Evolutionary conservation across 768 basidiomycete genomes (phyloP).

Genomic region (Mycena alexandri): DNA sequence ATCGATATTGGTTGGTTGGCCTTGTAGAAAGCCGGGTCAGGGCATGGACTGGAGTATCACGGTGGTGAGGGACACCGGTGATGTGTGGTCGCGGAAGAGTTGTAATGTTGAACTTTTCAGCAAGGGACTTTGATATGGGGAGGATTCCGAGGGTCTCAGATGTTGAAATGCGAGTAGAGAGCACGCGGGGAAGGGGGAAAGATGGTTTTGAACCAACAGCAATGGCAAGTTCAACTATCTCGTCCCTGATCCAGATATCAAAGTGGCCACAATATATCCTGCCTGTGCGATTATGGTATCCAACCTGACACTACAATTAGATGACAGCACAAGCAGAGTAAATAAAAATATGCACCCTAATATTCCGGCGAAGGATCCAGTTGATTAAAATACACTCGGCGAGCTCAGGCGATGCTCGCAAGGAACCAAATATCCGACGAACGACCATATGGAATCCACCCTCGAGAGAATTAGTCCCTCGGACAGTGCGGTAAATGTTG

Average conservation of each 20-base stretch:
- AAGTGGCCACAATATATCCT: background rate
- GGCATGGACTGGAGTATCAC: background rate
- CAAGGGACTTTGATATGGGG: constrained; percentile 3
- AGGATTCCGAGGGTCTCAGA: constrained; percentile 16
- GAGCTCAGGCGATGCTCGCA: constrained; percentile 14
- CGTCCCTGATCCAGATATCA: constrained; percentile 1
- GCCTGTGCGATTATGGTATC: constrained; percentile 14
- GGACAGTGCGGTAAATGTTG: constrained; percentile 30
- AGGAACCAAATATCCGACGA: constrained; percentile 7
- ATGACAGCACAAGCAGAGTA: background rate
- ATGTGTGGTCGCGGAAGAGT: background rate
- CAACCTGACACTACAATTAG: background rate
- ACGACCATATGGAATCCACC: constrained; percentile 39
- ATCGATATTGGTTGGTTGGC: constrained; percentile 2
- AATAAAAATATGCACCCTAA: constrained; percentile 9
- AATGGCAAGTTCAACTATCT: constrained; percentile 7
- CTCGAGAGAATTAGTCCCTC: constrained; percentile 35
- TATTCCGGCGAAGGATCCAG: constrained; percentile 21
- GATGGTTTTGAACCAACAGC: background rate
- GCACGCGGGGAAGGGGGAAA: constrained; percentile 7
- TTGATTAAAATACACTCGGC: constrained; percentile 15
- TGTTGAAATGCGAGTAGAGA: constrained; percentile 1
- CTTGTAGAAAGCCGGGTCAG: constrained; percentile 7
- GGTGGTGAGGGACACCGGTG: constrained; percentile 1
- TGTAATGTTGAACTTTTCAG: background rate